Base-by-base conservation (phyloP, 345 rosid genomes). In the Pugionium dolabratum region DNA sequence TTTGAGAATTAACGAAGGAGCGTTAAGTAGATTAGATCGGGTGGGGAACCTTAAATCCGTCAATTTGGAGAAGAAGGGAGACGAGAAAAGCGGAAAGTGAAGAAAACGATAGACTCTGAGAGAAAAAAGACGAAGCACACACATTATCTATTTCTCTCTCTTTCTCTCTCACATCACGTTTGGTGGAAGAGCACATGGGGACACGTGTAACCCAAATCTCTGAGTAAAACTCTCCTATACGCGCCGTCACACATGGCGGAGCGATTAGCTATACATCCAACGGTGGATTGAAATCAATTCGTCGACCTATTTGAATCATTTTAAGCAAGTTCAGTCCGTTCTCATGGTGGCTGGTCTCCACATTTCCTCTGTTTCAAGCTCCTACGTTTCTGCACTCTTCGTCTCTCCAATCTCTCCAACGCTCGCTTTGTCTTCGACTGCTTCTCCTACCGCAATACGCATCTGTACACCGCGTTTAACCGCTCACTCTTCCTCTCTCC, bases 381-480 rank as follows among this genome's bases (percentile, higher is more conserved):
- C 35, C 76, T 91, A 40, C 96, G 94, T 26, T 84, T 83, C 78
- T 83, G 85, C 74, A 62, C 85, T n/a, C 82, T 85, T 66, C 72
- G 76, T 2, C 85, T 88, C 66, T 68, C 66, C 47, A 62, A 86
- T 67, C 74, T 86, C 70, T 29, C 49, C 18, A 88, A 91, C 51
- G 90, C 90, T 51, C 93, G 96, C 40, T 60, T 62, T 32, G 72
- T 88, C 73, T 91, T 88, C 55, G 80, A 88, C 66, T 77, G 68
- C 48, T 79, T 81, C 69, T 27, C 37, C 32, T 44, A 64, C 10
- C 97, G 91, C 10, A 88, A 86, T 64, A 68, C 80, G 4, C 87
- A 78, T 77, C 81, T 87, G 9, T 87, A 77, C 84, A 81, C 89
- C 1, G 90, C 92, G 75, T 84, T 64, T 90, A 60, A 87, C 97